Conservation (phyloP, 306 rosid species). For the Casuarina equisetifolia region DNA sequence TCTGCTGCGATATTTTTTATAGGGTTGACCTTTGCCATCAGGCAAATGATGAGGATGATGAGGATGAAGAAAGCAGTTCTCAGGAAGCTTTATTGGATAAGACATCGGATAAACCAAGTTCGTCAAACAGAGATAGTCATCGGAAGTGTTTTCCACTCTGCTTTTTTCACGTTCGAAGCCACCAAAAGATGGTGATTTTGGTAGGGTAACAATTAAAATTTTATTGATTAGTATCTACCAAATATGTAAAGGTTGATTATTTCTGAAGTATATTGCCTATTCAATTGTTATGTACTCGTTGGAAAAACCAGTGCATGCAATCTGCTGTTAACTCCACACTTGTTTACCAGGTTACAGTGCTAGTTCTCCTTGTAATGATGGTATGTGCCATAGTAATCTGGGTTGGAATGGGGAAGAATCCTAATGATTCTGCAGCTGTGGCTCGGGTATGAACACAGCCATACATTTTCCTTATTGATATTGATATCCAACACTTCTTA, state of each 20-base stretch:
- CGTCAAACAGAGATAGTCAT: conserved; percentile 45
- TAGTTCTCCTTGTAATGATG: conserved; percentile 53
- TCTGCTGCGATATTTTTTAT: conserved; percentile 27
- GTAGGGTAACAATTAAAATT: conserved; percentile 41
- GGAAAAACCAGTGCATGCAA: conserved; percentile 14
- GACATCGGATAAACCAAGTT: conserved; percentile 43
- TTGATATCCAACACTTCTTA: conserved; percentile 13
- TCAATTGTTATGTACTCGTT: conserved; percentile 15
- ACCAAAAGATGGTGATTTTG: conserved; percentile 80
- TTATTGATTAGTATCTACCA: conserved; percentile 16
- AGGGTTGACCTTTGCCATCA: conserved; percentile 99
- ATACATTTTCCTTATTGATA: conserved; percentile 16
- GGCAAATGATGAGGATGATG: conserved; percentile 77
- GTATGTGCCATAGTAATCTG: conserved; percentile 77
- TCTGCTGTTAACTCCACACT: conserved; percentile 25
- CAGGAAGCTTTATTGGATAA: conserved; percentile 68
- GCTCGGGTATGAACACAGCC: conserved; percentile 60
- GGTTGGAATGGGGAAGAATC: conserved; percentile 70
- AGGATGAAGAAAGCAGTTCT: conserved; percentile 64
- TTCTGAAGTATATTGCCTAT: conserved; percentile 3
- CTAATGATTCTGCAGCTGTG: conserved; percentile 66
- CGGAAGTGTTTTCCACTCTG: conserved; percentile 75
- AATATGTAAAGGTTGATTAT: conserved; percentile 13
- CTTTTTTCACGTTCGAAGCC: conserved; percentile 63
- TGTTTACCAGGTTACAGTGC: conserved; percentile 62